Base-by-base conservation (phyloP, 1,284 basidiomycete species). In the Leccinum colubrinum region DNA sequence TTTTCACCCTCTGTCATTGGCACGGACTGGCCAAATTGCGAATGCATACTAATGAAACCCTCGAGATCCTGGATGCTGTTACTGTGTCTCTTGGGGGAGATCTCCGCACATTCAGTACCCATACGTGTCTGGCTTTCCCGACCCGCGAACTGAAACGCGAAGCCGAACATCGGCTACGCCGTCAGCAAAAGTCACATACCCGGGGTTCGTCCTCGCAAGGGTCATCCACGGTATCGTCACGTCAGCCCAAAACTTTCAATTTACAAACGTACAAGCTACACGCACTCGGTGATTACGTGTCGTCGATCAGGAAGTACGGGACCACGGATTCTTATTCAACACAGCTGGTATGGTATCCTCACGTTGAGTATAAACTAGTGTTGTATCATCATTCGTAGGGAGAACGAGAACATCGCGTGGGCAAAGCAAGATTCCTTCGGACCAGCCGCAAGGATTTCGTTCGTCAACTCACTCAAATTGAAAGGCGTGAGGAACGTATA, bases 251-350 rank as follows among this genome's bases (percentile, higher is more conserved):
- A 53, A 43, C 15, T 11, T 66, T 73, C 58, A 73, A 71, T 54
- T 33, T 68, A 2, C 43, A 60, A 12, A 71, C 67, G 22, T 65
- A 66, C 59, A 74, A 74, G 54, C 50, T 65, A 8, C 72, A 73
- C 59, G 35, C 66, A 1, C 56, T 72, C 0, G 68, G 62, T 5
- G 68, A 73, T 46, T 67, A 67, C 53, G 55, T 58, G 3, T 11
- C 25, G 4, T 52, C 39, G 2, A 67, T 71, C 56, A 55, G 55
- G 17, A 51, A 52, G 46, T 67, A 60, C 57, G 68, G 69, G 1
- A 65, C 67, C 15, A 67, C 54, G 6, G 65, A 67, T 50, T 65
- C 59, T 5, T 62, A 63, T 33, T 58, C 58, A 8, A 57, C 54
- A 27, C 55, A 67, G 56, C n/a, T 43, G 4, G 56, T 67, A 53